phyloP scores from a whole-genome alignment of 805 yeast genomes.

The Cephaloascus fragrans region DNA sequence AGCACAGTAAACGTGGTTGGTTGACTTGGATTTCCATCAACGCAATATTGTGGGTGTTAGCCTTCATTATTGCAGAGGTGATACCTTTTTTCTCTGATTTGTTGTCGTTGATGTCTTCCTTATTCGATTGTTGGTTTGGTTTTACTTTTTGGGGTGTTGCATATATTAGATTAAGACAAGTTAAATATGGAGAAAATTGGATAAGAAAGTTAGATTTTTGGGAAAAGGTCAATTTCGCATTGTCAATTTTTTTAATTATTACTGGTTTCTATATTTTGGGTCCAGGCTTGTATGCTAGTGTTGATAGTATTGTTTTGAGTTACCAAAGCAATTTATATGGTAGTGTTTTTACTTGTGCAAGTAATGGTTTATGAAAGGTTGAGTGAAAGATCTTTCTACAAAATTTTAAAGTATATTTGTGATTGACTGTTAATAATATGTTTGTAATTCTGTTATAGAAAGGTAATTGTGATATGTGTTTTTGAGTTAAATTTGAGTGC shows the following conservation, averaged over 20 bases:
- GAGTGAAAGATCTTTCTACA: too few relatives aligned
- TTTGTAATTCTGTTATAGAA: too few relatives aligned
- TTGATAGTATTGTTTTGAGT: constrained; percentile 43
- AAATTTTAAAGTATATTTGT: too few relatives aligned
- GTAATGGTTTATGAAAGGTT: constrained; percentile 30
- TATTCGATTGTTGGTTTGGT: constrained; percentile 60
- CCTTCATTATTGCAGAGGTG: constrained; percentile 52
- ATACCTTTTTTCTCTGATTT: constrained; percentile 56
- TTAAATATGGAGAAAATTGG: constrained; percentile 13
- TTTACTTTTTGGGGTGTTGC: constrained; percentile 58
- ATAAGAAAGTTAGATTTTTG: constrained; percentile 14
- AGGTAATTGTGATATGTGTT: too few relatives aligned
- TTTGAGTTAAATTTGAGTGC: too few relatives aligned
- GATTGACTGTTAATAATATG: too few relatives aligned
- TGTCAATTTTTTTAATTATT: constrained; percentile 26
- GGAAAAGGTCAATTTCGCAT: constrained; percentile 25
- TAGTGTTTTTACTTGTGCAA: constrained; percentile 40
- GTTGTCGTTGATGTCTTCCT: constrained; percentile 47
- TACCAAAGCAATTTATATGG: constrained; percentile 41
- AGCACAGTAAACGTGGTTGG: constrained; percentile 47
- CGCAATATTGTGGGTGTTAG: constrained; percentile 35
- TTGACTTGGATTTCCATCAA: constrained; percentile 36
- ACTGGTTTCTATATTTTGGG: constrained; percentile 48
- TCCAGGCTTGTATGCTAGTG: constrained; percentile 48
- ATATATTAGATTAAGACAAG: constrained; percentile 31